Percentiles rank a stretch among this genome's conserved stretches.
Evolutionary conservation across 2,329 filamentous ascomycete genomes (phyloP).

Genomic region (Colletotrichum noveboracense): DNA sequence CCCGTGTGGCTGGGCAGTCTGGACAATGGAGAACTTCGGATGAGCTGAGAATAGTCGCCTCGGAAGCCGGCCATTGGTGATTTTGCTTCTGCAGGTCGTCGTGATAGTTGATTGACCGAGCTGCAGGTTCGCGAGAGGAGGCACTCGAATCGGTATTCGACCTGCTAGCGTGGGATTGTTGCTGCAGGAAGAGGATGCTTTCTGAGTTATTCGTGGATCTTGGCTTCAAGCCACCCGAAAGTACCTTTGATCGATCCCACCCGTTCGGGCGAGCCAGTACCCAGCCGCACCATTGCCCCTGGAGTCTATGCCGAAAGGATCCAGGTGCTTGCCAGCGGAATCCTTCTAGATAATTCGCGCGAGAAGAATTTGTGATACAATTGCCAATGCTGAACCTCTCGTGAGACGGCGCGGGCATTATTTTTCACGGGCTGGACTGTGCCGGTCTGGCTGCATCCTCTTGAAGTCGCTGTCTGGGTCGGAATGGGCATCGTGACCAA

Average conservation of each 20-base stretch:
- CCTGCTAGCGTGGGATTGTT: not conserved
- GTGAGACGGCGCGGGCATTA: not conserved
- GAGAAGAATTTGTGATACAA: not conserved
- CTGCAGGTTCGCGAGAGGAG: not conserved
- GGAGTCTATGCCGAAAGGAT: not conserved
- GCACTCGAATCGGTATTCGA: not conserved
- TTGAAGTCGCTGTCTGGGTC: not conserved
- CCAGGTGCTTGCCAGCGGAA: not conserved
- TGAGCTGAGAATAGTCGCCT: not conserved
- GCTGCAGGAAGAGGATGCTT: not conserved
- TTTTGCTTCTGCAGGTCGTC: not conserved
- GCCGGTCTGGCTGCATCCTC: not conserved
- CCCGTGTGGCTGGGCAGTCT: constrained; percentile 4
- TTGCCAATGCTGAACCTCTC: not conserved
- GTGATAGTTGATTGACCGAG: not conserved
- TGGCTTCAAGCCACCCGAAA: not conserved
- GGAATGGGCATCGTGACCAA: not conserved
- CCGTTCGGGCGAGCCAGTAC: not conserved
- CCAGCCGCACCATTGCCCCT: not conserved
- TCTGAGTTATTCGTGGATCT: not conserved
- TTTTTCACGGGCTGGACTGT: not conserved
- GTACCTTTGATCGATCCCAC: not conserved
- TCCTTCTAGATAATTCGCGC: not conserved
- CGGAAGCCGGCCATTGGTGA: not conserved
- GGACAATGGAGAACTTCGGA: not conserved